Evolutionary conservation across 331 rosid species (phyloP), one percentile per base, ranked within the genome.

Genomic region (Pyracantha coccinea): DNA sequence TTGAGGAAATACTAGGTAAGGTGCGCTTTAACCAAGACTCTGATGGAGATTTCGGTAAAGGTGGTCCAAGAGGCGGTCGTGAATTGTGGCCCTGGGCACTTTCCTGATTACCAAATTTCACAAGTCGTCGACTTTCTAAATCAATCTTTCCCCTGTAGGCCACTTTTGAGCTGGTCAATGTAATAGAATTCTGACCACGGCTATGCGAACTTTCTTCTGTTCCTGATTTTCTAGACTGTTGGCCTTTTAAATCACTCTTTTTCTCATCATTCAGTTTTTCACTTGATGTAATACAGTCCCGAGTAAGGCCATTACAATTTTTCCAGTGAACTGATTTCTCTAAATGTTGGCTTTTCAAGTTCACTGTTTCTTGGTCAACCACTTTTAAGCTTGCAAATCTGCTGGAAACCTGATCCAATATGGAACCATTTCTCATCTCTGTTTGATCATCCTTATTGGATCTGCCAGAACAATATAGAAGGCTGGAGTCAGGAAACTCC

Each of bases 21-120:
- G 93, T 83, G 15, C 89, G 93, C 80, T 85, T 86, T 65, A 94
- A 92, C 99, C 99, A 94, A 57, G 99, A 94, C 67, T 94, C 97
- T 29, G 97, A 87, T 8, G 99, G 99, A 71, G 97, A 90, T 84
- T 94, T 87, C 50, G 97, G 93, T 57, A 85, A 78, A 31, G 95
- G 97, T 29, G 85, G 89, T 23, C 77, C 78, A 58, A 86, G 87
- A 67, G 86, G 84, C 79, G 71, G 77, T 69, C 62, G 82, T 52
- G 81, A 66, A 69, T 68, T 47, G 31, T 69, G 68, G 32, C 63
- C 57, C 58, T 52, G 75, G 50, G 76, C 59, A 65, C 35, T 62
- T 33, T 74, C 86, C 75, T 74, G 65, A 60, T 71, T 62, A 72
- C 82, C 59, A 31, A 63, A 54, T 27, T 65, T 81, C 59, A 65